phyloP scores from a whole-genome alignment of 2,329 filamentous ascomycete species.

The Cordyceps javanica region DNA sequence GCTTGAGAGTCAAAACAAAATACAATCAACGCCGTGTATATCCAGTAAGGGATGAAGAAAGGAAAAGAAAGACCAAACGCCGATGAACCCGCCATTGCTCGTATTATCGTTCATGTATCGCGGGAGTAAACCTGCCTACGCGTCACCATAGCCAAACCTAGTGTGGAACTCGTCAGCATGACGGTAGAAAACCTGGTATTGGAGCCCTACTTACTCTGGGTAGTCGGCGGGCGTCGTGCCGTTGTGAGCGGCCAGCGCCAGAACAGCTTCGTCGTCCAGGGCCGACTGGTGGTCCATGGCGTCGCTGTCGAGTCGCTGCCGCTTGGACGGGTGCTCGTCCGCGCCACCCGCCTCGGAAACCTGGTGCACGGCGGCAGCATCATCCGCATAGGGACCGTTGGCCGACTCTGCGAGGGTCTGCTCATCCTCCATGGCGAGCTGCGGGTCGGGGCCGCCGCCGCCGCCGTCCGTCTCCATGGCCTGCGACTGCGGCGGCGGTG shows the following conservation, averaged over 20 bases:
- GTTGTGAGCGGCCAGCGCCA: slow-evolving; percentile 41
- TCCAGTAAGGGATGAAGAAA: not conserved
- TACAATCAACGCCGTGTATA: slow-evolving; percentile 9
- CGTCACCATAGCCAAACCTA: slow-evolving; percentile 37
- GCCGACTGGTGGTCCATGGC: slow-evolving; percentile 27
- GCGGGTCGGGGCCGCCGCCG: not conserved
- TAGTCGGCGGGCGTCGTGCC: slow-evolving; percentile 33
- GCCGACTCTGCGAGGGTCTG: slow-evolving; percentile 1
- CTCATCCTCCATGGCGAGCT: slow-evolving; percentile 5
- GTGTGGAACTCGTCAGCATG: slow-evolving; percentile 11
- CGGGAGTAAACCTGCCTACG: slow-evolving; percentile 20
- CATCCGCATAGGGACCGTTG: not conserved
- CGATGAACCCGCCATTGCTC: not conserved
- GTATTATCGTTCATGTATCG: not conserved
- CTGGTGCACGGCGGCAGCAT: not conserved
- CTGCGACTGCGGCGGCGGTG: not conserved
- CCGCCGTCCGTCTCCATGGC: not conserved
- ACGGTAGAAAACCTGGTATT: too few species aligned
- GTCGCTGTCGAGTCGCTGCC: slow-evolving; percentile 31
- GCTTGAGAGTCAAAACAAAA: too few species aligned
- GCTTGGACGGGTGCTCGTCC: slow-evolving; percentile 34
- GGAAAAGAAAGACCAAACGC: not conserved
- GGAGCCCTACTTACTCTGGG: slow-evolving; percentile 32
- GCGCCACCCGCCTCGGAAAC: not conserved
- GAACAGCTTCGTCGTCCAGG: slow-evolving; percentile 42